Conservation (phyloP, 257 asterid species). For the Pogostemon cablin region DNA sequence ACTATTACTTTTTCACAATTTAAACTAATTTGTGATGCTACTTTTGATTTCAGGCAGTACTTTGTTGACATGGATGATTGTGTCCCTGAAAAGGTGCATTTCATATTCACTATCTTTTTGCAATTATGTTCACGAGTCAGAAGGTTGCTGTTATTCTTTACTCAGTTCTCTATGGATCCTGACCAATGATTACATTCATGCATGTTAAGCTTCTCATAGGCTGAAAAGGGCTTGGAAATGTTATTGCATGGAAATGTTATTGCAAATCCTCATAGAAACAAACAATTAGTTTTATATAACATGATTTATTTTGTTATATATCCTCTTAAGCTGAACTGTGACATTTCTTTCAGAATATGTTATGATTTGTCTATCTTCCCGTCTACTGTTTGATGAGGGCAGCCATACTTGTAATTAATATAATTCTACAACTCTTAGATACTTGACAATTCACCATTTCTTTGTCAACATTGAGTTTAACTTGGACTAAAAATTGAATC, state of each 20-base stretch:
- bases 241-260: conserved; percentile 15
- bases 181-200: conserved; percentile 2
- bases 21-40: background rate
- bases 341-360: too few relatives aligned
- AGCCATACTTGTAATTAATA: too few relatives aligned
- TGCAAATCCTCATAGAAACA: background rate
- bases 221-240: conserved; percentile 17
- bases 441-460: background rate
- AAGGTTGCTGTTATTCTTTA: background rate
- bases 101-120: conserved; percentile 27
- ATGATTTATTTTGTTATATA: too few relatives aligned
- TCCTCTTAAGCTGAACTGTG: too few relatives aligned
- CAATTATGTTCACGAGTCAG: conserved; percentile 12
- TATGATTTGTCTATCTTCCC: too few relatives aligned
- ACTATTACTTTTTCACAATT: conserved; percentile 11
- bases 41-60: conserved; percentile 56
- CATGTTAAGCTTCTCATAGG: conserved; percentile 5
- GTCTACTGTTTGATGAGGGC: too few relatives aligned
- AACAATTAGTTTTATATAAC: too few relatives aligned
- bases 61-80: conserved; percentile 64
- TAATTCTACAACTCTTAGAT: conserved; percentile 6
- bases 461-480: background rate
- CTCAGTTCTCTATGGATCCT: conserved; percentile 14
- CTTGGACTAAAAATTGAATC: background rate
- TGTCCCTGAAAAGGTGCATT: conserved; percentile 59